phyloP scores from a whole-genome alignment of 2,329 filamentous ascomycete genomes.

The Cryphonectria parasitica region DNA sequence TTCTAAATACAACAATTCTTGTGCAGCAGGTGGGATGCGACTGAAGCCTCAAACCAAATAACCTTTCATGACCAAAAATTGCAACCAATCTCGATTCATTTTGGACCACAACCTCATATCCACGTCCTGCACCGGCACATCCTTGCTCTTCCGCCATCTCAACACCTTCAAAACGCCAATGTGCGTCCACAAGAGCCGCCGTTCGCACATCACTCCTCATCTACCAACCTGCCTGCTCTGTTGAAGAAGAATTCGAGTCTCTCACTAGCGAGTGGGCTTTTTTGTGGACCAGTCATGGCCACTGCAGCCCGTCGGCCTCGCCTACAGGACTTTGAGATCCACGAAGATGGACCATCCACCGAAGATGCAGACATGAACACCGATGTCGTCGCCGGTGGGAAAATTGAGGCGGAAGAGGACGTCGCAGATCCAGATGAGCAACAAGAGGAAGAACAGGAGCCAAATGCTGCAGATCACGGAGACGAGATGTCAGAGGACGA shows the following conservation, averaged over 20 bases:
- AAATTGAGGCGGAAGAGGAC: constrained; percentile 39
- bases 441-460: constrained; percentile 39
- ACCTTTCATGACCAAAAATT: neutral
- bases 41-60: neutral
- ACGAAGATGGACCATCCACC: constrained; percentile 52
- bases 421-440: constrained; percentile 43
- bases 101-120: neutral
- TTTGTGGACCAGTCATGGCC: constrained; percentile 30
- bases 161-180: neutral
- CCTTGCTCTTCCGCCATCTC: neutral
- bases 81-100: neutral
- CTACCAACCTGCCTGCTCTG: neutral
- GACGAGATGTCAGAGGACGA: constrained; percentile 60
- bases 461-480: constrained; percentile 47
- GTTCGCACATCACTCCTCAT: neutral
- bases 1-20: neutral
- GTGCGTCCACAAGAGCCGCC: constrained; percentile 10
- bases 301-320: constrained; percentile 35
- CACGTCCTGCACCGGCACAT: neutral
- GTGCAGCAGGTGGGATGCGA: neutral
- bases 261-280: neutral
- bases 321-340: constrained; percentile 50
- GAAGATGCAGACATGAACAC: constrained; percentile 56
- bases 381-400: constrained; percentile 42
- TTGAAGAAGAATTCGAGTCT: neutral